A percentile compares a stretch with the other conserved stretches of the same genome.
These are phyloP conservation scores for Auricularia sp. DNA, from an alignment of 768 basidiomycete species.

Conservation along the genomic window DNA sequence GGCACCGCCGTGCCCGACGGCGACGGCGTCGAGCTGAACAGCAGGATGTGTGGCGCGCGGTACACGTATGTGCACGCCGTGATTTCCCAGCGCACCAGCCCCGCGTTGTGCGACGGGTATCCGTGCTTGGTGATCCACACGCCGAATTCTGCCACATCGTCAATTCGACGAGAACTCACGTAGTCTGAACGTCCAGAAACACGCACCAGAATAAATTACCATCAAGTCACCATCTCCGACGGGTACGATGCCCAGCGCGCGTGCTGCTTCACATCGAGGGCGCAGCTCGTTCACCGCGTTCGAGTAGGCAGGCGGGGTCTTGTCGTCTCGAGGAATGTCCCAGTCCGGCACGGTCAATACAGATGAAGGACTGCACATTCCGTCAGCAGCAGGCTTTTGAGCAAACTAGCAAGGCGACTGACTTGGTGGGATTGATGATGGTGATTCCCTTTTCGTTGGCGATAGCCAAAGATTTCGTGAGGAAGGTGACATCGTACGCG, in stretches of 20 bases:
- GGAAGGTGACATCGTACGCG: constrained; percentile 45
- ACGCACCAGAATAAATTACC: constrained; percentile 65
- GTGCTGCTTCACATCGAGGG: constrained; percentile 42
- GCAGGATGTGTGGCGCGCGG: constrained; percentile 53
- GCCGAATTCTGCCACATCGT: constrained; percentile 45
- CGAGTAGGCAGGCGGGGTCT: constrained; percentile 53
- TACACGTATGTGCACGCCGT: constrained; percentile 51
- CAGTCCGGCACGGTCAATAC: constrained; percentile 30
- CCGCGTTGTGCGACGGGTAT: constrained; percentile 44
- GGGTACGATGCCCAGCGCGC: constrained; percentile 58
- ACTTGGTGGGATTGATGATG: constrained; percentile 62
- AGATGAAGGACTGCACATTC: constrained; percentile 1
- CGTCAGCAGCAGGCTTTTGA: not conserved
- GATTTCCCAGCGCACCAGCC: constrained; percentile 72
- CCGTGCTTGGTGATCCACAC: constrained; percentile 69
- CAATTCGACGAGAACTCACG: not conserved
- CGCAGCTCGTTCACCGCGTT: constrained; percentile 43
- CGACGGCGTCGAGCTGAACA: constrained; percentile 39
- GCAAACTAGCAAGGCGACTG: constrained; percentile 13
- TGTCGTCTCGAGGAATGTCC: constrained; percentile 12
- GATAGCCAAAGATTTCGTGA: constrained; percentile 55
- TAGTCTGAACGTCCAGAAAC: not conserved
- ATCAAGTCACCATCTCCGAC: constrained; percentile 46
- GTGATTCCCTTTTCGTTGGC: constrained; percentile 55
- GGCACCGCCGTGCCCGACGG: not conserved